These are phyloP conservation scores for Yamadazyma buinensis DNA, from an alignment of 1,139 yeast genomes.

Conservation along the genomic window DNA sequence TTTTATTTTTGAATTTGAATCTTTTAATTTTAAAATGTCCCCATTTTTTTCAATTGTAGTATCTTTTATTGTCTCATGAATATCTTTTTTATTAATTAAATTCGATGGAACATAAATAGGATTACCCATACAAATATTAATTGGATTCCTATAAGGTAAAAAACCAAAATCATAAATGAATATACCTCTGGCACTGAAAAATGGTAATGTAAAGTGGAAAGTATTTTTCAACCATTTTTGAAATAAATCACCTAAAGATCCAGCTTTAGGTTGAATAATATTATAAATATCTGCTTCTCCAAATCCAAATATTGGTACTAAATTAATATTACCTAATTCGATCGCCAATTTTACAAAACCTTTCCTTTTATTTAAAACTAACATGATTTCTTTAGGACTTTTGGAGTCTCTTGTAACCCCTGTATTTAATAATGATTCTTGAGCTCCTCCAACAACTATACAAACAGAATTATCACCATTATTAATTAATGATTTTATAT, in stretches of 20 bases:
- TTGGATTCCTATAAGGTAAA: constrained; percentile 79
- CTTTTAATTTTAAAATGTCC: too few species aligned
- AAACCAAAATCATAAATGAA: constrained; percentile 92
- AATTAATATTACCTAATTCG: constrained; percentile 66
- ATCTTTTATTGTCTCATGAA: constrained; percentile 5
- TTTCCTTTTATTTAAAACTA: constrained; percentile 73
- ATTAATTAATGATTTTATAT: constrained; percentile 61
- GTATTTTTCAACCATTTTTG: constrained; percentile 70
- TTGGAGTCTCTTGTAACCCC: constrained; percentile 45
- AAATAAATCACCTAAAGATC: constrained; percentile 49
- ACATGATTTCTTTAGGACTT: constrained; percentile 13
- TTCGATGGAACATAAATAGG: constrained; percentile 69
- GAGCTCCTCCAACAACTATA: constrained; percentile 94
- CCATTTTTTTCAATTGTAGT: constrained; percentile 11
- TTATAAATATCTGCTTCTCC: constrained; percentile 86
- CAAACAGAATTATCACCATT: constrained; percentile 74
- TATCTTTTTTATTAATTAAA: constrained; percentile 27
- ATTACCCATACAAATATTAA: constrained; percentile 74
- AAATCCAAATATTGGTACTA: constrained; percentile 89
- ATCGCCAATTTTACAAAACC: constrained; percentile 89
- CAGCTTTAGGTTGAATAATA: constrained; percentile 51
- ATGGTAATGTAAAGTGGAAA: constrained; percentile 83
- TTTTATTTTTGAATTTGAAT: too few species aligned
- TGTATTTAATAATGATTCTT: constrained; percentile 66
- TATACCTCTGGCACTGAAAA: constrained; percentile 89